These are phyloP conservation scores for Fusarium nisikadoi DNA, from an alignment of 2,329 filamentous ascomycete genomes.

Conservation along the genomic window DNA sequence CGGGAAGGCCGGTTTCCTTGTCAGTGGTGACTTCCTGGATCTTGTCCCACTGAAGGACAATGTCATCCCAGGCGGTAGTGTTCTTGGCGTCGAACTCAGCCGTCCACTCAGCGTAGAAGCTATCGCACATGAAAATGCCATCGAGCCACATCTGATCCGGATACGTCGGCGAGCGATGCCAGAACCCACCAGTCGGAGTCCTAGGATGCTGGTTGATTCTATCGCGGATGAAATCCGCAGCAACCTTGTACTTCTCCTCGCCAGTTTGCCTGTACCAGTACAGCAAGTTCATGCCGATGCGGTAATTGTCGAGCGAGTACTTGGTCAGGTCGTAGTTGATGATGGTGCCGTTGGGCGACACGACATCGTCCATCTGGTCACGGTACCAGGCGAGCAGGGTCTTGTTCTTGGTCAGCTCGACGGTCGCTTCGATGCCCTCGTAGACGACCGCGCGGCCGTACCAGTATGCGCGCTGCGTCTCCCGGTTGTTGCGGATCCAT, in stretches of 20 bases:
- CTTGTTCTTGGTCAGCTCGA: slow-evolving; percentile 55
- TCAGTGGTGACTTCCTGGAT: slow-evolving; percentile 55
- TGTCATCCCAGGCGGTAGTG: slow-evolving; percentile 56
- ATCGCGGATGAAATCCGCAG: slow-evolving; percentile 57
- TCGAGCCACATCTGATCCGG: slow-evolving; percentile 63
- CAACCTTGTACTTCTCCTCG: slow-evolving; percentile 59
- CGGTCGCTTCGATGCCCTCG: slow-evolving; percentile 41
- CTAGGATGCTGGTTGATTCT: slow-evolving; percentile 61
- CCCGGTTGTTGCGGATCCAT: slow-evolving; percentile 37
- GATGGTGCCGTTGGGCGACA: slow-evolving; percentile 54
- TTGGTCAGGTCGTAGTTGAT: slow-evolving; percentile 57
- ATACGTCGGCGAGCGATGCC: slow-evolving; percentile 60
- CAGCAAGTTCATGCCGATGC: slow-evolving; percentile 63
- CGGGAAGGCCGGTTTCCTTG: slow-evolving; percentile 55
- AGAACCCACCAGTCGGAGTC: slow-evolving; percentile 63
- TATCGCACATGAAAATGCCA: slow-evolving; percentile 63
- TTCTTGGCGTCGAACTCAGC: slow-evolving; percentile 51
- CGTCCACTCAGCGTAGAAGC: slow-evolving; percentile 56
- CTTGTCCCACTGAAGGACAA: slow-evolving; percentile 57
- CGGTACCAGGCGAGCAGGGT: slow-evolving; percentile 58
- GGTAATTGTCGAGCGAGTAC: slow-evolving; percentile 64
- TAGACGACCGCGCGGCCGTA: slow-evolving; percentile 36
- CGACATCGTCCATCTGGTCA: slow-evolving; percentile 58
- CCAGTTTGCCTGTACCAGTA: slow-evolving; percentile 60
- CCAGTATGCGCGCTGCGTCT: slow-evolving; percentile 37